These are phyloP conservation scores for Daucus carota DNA, from an alignment of 129 eudicot species.

Conservation along the genomic window DNA sequence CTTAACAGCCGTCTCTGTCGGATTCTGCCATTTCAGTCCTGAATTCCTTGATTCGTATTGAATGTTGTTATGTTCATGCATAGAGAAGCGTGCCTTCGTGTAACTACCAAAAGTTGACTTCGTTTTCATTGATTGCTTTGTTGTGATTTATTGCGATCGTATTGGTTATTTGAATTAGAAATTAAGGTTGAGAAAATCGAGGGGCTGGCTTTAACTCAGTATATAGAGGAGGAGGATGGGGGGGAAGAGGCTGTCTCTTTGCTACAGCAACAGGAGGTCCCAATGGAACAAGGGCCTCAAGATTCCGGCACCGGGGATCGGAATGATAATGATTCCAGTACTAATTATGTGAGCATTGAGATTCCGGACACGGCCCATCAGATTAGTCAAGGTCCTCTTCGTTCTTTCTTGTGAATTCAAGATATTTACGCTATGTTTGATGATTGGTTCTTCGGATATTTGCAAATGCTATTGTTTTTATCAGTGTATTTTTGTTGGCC, in stretches of 20 bases:
- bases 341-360: constrained; percentile 30
- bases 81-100: background rate
- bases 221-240: background rate
- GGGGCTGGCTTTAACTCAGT: background rate
- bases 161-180: no score
- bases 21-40: background rate
- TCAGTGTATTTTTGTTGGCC: background rate
- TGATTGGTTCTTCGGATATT: background rate
- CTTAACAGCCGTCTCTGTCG: no score
- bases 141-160: background rate
- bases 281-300: constrained; percentile 23
- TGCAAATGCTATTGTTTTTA: background rate
- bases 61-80: background rate
- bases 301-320: constrained; percentile 16
- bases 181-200: background rate
- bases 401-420: background rate
- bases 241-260: constrained; percentile 1
- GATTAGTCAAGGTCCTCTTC: constrained; percentile 60
- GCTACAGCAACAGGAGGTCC: background rate
- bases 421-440: background rate
- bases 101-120: background rate
- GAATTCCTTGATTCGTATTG: background rate
- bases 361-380: constrained; percentile 92
- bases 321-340: constrained; percentile 14
- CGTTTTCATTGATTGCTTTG: background rate